phyloP scores from a whole-genome alignment of 352 stramenopile species.

The Pythium dissimile region DNA sequence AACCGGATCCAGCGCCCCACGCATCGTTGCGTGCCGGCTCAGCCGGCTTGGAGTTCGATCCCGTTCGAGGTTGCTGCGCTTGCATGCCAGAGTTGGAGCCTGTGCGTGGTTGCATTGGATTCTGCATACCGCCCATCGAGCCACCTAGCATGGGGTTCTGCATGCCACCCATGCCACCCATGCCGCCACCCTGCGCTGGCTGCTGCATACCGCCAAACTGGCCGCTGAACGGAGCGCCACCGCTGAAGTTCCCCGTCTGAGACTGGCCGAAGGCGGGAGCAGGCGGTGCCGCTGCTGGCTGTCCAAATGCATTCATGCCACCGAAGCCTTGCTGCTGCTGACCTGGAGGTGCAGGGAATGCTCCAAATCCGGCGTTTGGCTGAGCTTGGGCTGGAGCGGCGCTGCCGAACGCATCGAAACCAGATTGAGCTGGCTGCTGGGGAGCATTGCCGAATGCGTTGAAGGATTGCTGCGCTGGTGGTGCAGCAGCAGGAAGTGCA shows the following conservation, averaged over 20 bases:
- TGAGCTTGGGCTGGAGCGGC: conserved; percentile 22
- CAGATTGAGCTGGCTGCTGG: conserved; percentile 33
- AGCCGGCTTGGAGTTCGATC: conserved; percentile 53
- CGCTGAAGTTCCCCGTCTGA: conserved; percentile 25
- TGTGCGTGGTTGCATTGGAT: conserved; percentile 19
- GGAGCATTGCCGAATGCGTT: conserved; percentile 49
- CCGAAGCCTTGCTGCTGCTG: conserved; percentile 44
- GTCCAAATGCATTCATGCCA: conserved; percentile 38
- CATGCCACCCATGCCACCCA: conserved; percentile 9
- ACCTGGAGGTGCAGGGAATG: conserved; percentile 8
- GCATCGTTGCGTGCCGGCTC: conserved; percentile 69
- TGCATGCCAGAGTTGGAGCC: conserved; percentile 22
- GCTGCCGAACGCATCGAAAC: conserved; percentile 62
- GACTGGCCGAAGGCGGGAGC: conserved; percentile 19
- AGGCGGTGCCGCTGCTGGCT: conserved; percentile 14
- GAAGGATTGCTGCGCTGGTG: conserved; percentile 36
- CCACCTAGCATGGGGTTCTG: conserved; percentile 16
- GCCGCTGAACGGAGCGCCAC: conserved; percentile 11
- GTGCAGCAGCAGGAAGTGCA: conserved; percentile 30
- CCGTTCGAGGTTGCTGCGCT: conserved; percentile 28
- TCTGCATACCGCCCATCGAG: conserved; percentile 50
- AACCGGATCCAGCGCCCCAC: conserved; percentile 72
- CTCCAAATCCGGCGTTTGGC: conserved; percentile 4
- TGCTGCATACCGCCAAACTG: conserved; percentile 19
- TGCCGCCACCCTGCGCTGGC: conserved; percentile 5